Evolutionary conservation across 148 eudicot species (phyloP), one percentile per base, ranked within the genome.

Genomic region (Cornus suecica): DNA sequence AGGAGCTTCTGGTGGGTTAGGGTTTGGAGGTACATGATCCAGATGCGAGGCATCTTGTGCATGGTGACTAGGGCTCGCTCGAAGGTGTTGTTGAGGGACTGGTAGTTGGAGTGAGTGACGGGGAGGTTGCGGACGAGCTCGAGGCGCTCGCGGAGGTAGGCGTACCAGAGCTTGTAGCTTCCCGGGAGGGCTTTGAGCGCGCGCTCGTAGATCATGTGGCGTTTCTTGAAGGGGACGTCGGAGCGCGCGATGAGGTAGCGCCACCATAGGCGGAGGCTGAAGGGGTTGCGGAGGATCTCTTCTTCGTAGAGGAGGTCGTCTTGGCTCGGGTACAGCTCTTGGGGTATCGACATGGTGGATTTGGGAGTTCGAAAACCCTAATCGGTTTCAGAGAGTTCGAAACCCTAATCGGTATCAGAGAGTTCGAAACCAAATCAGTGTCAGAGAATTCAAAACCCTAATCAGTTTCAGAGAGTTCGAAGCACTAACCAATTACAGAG

Each of bases 1-100:
- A 92, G 78, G 31, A 88, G 30, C 76, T 91, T 91, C 78, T 95
- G 97, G 5, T 77, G 71, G 5, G 88, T 89, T 70, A 95, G 80
- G 28, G 81, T 83, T 48, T 58, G 78, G 68, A 95, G 63, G 48
- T 91, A 95, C 99, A 93, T 93, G 64, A 90, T 88, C 99, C 99
- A 95, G 77, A 93, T 85, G 0, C 97, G 80, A 0, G 99, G 99
- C 99, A 93, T 93, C 71, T 95, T 95, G 77, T 95, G 99, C 99
- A 95, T 92, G 1, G 94, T 89, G 24, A 91, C 94, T 1, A 95
- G 83, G 22, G 97, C 94, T 2, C 99, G 73, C 31, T 95, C 99
- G 65, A 95, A 95, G 10, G 97, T 91, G 77, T 95, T 95, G 64
- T 95, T 88, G 8, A 95, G 90, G 26, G 90, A 80, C 70, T 89